Conservation (phyloP, 177 flowering plant genomes). For the Vitis hybrid region DNA sequence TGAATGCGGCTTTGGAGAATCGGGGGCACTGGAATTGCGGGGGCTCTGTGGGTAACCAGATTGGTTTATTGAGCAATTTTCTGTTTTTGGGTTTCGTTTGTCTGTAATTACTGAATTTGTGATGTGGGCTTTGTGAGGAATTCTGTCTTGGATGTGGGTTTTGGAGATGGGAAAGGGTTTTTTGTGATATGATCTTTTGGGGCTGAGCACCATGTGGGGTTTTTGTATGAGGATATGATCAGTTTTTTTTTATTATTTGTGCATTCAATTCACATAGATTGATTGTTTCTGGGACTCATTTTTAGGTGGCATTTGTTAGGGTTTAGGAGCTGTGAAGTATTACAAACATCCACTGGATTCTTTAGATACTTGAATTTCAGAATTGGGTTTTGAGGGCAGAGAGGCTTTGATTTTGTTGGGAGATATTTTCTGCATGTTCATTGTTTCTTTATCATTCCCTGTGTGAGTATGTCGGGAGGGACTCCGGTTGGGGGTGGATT, state of each 20-base stretch:
- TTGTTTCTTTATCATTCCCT: slow-evolving; percentile 1
- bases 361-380: background rate
- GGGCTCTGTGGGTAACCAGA: background rate
- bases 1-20: slow-evolving; percentile 28
- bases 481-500: slow-evolving; percentile 60
- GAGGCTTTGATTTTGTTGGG: slow-evolving; percentile 8
- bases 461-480: slow-evolving; percentile 69
- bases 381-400: slow-evolving; percentile 1
- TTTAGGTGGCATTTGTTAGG: slow-evolving; percentile 9
- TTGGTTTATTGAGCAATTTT: slow-evolving; percentile 17
- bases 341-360: background rate
- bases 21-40: slow-evolving; percentile 12
- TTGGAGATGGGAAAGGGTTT: slow-evolving; percentile 10
- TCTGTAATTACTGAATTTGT: slow-evolving; percentile 7
- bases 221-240: slow-evolving; percentile 5
- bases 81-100: slow-evolving; percentile 4
- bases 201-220: slow-evolving; percentile 3
- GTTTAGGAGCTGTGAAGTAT: background rate
- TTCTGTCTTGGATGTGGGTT: slow-evolving; percentile 19
- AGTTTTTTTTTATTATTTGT: background rate
- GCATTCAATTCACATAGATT: slow-evolving; percentile 3
- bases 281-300: slow-evolving; percentile 2
- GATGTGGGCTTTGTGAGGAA: slow-evolving; percentile 21
- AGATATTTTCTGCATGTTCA: slow-evolving; percentile 7
- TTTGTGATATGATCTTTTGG: slow-evolving; percentile 1